A percentile compares a stretch with the other conserved stretches of the same genome.
These are phyloP conservation scores for Colletotrichum horii DNA, from an alignment of 2,329 filamentous ascomycete genomes.

Conservation along the genomic window DNA sequence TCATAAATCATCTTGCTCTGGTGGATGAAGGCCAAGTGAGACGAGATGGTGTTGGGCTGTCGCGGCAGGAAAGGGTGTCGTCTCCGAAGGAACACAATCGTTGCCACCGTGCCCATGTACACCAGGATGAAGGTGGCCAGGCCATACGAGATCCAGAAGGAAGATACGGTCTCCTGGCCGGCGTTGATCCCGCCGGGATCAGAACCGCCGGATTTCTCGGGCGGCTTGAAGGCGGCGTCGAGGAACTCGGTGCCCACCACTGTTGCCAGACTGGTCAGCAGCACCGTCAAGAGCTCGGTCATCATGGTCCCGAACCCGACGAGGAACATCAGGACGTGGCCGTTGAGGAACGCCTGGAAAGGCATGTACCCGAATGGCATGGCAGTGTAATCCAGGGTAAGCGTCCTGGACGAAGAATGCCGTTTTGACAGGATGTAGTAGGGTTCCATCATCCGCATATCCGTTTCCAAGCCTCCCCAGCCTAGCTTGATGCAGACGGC, in stretches of 20 bases:
- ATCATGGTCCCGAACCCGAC: constrained; percentile 75
- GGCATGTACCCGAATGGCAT: constrained; percentile 72
- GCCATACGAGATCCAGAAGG: constrained; percentile 70
- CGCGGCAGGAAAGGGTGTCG: constrained; percentile 76
- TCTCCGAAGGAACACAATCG: constrained; percentile 65
- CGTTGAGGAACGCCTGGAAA: constrained; percentile 64
- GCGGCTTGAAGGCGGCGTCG: constrained; percentile 27
- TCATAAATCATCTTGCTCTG: constrained; percentile 80
- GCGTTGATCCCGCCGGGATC: constrained; percentile 43
- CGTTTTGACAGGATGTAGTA: constrained; percentile 73
- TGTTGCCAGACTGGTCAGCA: constrained; percentile 68
- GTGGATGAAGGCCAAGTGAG: constrained; percentile 78
- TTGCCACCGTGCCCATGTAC: constrained; percentile 66
- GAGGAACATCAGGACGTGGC: constrained; percentile 68
- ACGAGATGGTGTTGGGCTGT: constrained; percentile 80
- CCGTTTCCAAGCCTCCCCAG: constrained; percentile 73
- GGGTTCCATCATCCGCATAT: constrained; percentile 75
- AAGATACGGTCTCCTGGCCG: constrained; percentile 64
- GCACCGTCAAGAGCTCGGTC: constrained; percentile 74
- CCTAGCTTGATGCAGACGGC: constrained; percentile 71
- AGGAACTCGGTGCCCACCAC: constrained; percentile 69
- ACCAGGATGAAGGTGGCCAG: constrained; percentile 68
- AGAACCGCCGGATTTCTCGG: not conserved
- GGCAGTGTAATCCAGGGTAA: constrained; percentile 76
- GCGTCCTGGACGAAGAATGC: constrained; percentile 67